Evolutionary conservation across 129 eudicot genomes (phyloP), one percentile per base, ranked within the genome.

Genomic region (Flaveria trinervia): DNA sequence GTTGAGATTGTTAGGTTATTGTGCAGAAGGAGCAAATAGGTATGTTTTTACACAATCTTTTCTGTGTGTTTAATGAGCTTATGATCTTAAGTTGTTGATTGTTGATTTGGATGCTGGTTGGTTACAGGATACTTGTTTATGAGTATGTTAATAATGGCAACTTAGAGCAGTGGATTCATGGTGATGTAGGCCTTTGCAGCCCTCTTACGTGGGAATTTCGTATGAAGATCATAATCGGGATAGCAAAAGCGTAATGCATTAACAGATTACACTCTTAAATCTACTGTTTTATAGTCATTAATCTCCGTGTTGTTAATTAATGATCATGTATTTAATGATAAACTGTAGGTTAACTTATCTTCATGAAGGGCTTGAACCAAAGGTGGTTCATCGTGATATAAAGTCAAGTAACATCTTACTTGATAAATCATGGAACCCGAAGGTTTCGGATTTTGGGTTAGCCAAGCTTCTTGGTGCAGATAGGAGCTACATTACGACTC

Each of bases 11-110:
- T 67, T 89, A 60, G 93, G 93, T 48, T 89, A 86, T 68, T 89
- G 93, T 65, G 90, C 90, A 2, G 93, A 89, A 86, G 93, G 93
- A 28, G 90, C 93, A 56, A 86, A 86, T 28, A 84, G 93, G 93
- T 89, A 84, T 25, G 5, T 6, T 33, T 49, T 76, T 61, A 73
- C 3, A 25, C 26, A 44, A 61, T 68, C 17, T 70, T 66, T 14
- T 54, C 12, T 64, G 30, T 10, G 30, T 10, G 8, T 44, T 44
- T 7, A 16, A 16, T 67, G 65, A 25, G 14, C 16, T 65, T 28
- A 48, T 26, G 20, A 60, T n/a, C 54, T 9, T 41, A 70, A 11
- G 39, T 62, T 20, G 12, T 18, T 56, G 22, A 22, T 66, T 25
- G 65, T 50, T 65, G 7, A 68, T 5, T 18, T 73, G 9, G 45